Evolutionary conservation across 2,329 filamentous ascomycete species (phyloP), one percentile per base, ranked within the genome.

Genomic region (Apiospora rasikravindrae): DNA sequence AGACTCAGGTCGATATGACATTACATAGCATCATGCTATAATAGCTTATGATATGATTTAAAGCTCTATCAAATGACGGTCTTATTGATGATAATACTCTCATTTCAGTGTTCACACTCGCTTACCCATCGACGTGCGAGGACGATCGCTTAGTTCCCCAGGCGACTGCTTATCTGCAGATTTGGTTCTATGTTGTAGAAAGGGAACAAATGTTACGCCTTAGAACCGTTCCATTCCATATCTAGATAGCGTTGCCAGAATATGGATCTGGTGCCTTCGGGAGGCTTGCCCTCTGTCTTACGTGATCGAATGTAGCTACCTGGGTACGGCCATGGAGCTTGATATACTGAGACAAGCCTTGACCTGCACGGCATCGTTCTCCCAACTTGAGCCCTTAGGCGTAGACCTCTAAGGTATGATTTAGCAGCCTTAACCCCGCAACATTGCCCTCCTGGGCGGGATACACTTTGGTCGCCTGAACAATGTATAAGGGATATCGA

Each of bases 1-100:
- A 68, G 42, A 26, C 66, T 68, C 66, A 47, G 66, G 40, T 68
- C 40, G 24, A n/a, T 10, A 47, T 68, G 66, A 68, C 66, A 47
- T 47, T 37, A 51, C 22, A 42, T 33, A 66, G 70, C n/a, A 40
- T 42, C 40, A 64, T 64, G 57, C 57, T 64, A 40, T 40, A n/a
- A n/a, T n/a, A 40, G 57, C 57, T 64, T 64, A 64, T 40, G 57
- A 64, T 64, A 40, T 64, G 33, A 64, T 64, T 40, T 13, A 40
- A 64, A 64, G 10, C 7, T 26, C 53, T 10, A 14, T 2, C 33
- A 13, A n/a, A n/a, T n/a, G n/a, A n/a, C n/a, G n/a, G n/a, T n/a
- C n/a, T n/a, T n/a, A n/a, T n/a, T 29, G 26, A 4, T 19, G 3
- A 24, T 57, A 5, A 14, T 42, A n/a, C 11, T 11, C 22, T n/a